These are phyloP conservation scores for Dryadomyces sulphureus DNA, from an alignment of 2,329 filamentous ascomycete species.

Conservation along the genomic window DNA sequence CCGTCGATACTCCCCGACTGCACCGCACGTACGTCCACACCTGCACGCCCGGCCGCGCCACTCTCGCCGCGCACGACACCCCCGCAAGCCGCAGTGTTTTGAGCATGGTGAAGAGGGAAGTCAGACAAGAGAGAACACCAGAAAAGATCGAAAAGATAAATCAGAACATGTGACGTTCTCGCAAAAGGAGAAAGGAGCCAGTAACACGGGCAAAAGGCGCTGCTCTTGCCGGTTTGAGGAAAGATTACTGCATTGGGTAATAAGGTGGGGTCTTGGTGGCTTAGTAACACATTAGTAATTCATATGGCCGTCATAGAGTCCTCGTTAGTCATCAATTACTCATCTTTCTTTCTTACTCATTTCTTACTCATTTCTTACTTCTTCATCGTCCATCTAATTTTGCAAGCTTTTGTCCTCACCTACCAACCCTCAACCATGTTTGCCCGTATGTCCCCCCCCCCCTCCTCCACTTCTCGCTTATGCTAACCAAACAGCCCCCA, in stretches of 20 bases:
- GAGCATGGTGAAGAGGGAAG: no score
- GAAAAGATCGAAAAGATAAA: not conserved
- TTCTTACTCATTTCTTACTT: no score
- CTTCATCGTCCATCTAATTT: not conserved
- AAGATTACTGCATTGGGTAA: conserved; percentile 1
- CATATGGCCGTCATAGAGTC: no score
- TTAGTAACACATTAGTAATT: not conserved
- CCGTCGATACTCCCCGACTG: conserved; percentile 4
- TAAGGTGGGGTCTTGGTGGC: not conserved
- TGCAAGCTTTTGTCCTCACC: not conserved
- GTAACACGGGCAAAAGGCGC: not conserved
- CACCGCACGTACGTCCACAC: conserved; percentile 7
- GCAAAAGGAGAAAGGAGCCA: not conserved
- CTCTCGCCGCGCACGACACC: not conserved
- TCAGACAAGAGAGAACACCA: not conserved
- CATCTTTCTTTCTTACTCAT: no score
- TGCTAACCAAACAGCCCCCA: conserved; percentile 25
- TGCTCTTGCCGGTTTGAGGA: not conserved
- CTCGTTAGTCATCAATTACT: no score
- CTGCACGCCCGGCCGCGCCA: no score
- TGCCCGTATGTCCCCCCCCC: conserved; percentile 32
- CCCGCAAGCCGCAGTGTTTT: no score
- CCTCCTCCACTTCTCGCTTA: not conserved
- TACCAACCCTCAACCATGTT: conserved; percentile 33
- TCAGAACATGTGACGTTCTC: not conserved